A percentile compares a stretch with the other conserved stretches of the same genome.
Conservation (phyloP, 179 eudicot species). For the Nepenthes alata region DNA sequence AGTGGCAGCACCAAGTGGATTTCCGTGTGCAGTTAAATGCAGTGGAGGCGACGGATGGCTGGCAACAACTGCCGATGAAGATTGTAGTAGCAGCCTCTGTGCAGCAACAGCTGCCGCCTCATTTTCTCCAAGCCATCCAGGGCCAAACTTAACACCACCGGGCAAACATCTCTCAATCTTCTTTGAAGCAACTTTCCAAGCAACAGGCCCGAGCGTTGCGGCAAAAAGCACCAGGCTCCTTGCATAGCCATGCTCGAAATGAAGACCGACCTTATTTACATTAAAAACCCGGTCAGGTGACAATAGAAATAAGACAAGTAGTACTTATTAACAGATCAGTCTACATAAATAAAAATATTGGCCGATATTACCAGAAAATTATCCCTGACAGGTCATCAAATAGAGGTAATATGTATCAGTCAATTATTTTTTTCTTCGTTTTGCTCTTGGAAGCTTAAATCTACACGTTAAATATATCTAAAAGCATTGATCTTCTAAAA, state of each 20-base stretch:
- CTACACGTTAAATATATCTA: too few species aligned
- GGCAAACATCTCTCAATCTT: constrained; percentile 61
- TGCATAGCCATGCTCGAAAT: constrained; percentile 63
- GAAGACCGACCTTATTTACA: constrained; percentile 58
- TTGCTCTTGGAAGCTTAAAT: too few species aligned
- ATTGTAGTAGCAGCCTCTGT: constrained; percentile 15
- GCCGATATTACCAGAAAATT: constrained; percentile 18
- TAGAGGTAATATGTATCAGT: too few species aligned
- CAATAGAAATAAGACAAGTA: too few species aligned
- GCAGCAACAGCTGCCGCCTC: constrained; percentile 15
- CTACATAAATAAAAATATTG: constrained; percentile 7
- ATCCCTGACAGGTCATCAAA: too few species aligned
- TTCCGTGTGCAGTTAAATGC: constrained; percentile 7
- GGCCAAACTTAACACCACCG: constrained; percentile 55
- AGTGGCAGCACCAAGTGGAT: constrained; percentile 7
- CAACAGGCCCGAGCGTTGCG: constrained; percentile 76
- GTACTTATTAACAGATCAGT: neutral
- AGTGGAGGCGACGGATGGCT: constrained; percentile 5
- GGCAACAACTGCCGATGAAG: constrained; percentile 7
- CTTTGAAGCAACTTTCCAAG: constrained; percentile 69
- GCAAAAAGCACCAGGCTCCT: constrained; percentile 90
- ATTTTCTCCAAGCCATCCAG: constrained; percentile 75
- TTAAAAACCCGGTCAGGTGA: constrained; percentile 3
- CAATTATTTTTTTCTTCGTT: too few species aligned
- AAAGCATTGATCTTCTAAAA: too few species aligned